Evolutionary conservation across 345 rosid genomes (phyloP).

Genomic region (Punica granatum): DNA sequence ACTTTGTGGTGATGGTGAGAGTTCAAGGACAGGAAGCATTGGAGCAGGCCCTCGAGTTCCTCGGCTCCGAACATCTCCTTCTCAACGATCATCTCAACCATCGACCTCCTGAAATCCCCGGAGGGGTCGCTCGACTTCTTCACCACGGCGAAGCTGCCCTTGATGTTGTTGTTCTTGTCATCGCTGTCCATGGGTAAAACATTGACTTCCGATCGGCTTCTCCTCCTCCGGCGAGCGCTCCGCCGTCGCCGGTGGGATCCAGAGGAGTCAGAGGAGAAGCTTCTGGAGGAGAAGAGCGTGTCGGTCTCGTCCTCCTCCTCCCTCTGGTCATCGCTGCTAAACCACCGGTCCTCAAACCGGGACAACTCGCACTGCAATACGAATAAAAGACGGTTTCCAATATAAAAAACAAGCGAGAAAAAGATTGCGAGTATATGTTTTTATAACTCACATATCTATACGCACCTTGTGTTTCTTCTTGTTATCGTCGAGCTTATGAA

Average conservation of each 20-base stretch:
- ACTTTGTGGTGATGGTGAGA: constrained; percentile 55
- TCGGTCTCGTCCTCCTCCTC: constrained; percentile 35
- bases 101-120: constrained; percentile 62
- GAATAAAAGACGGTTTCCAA: too few species aligned
- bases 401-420: too few species aligned
- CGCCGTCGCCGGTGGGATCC: constrained; percentile 13
- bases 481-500: not conserved
- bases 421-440: too few species aligned
- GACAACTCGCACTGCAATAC: not conserved
- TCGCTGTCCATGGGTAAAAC: constrained; percentile 18
- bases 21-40: constrained; percentile 66
- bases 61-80: constrained; percentile 50
- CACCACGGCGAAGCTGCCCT: constrained; percentile 78
- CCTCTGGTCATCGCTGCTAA: constrained; percentile 51
- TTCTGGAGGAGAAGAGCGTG: constrained; percentile 52
- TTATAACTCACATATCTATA: not conserved
- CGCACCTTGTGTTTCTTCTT: constrained; percentile 3
- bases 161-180: constrained; percentile 24
- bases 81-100: constrained; percentile 86
- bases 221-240: constrained; percentile 7
- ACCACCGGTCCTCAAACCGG: constrained; percentile 40
- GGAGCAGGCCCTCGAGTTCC: constrained; percentile 58
- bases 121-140: constrained; percentile 66
- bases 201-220: constrained; percentile 11
- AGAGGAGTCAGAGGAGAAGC: constrained; percentile 59